Percentiles rank a stretch among this genome's conserved stretches.
Conservation (phyloP, 108 stramenopile species). For the Epithemia pelagica region DNA sequence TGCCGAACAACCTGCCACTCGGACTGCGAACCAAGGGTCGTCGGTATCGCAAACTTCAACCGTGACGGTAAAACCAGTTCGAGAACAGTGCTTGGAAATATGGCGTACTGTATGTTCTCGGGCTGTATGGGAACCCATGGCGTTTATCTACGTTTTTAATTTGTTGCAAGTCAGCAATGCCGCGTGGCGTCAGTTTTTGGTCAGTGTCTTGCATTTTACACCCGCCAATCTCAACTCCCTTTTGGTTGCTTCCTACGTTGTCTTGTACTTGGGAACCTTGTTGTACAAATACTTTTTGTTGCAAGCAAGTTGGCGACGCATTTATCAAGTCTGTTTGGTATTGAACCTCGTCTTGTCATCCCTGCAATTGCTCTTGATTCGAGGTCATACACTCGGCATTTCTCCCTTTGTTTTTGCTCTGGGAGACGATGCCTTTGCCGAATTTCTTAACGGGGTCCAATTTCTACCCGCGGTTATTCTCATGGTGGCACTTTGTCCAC, state of each 20-base stretch:
- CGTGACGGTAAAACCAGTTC: conserved; percentile 21
- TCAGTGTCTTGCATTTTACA: conserved; percentile 41
- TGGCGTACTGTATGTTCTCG: conserved; percentile 61
- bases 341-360: conserved; percentile 47
- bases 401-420: too few species aligned
- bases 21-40: neutral
- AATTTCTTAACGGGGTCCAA: conserved; percentile 49
- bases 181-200: conserved; percentile 55
- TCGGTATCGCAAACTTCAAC: too few species aligned
- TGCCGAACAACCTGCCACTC: neutral
- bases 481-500: conserved; percentile 47
- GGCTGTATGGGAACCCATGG: conserved; percentile 76
- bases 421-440: conserved; percentile 58
- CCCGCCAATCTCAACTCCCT: conserved; percentile 44
- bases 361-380: conserved; percentile 40
- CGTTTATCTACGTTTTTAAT: too few species aligned
- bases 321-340: conserved; percentile 37
- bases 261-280: conserved; percentile 45
- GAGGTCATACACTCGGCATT: too few species aligned
- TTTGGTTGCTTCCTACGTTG: conserved; percentile 36
- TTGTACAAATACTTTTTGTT: conserved; percentile 56
- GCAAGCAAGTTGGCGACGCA: conserved; percentile 46
- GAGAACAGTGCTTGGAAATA: conserved; percentile 55
- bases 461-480: conserved; percentile 52
- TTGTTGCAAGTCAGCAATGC: conserved; percentile 33